phyloP scores from a whole-genome alignment of 306 rosid species.

The Begonia peltatifolia region DNA sequence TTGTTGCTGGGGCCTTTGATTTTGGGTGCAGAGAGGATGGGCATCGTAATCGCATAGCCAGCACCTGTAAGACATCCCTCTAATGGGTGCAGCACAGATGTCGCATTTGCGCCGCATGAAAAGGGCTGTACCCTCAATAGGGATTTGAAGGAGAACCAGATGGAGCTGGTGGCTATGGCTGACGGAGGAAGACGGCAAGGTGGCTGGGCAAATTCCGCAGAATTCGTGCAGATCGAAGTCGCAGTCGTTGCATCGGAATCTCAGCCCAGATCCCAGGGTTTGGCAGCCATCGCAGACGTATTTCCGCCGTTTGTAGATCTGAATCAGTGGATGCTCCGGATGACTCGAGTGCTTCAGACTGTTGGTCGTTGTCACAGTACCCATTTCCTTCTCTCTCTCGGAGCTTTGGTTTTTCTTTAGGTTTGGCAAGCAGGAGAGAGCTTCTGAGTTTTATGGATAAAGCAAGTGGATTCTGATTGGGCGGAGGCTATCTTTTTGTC shows the following conservation, averaged over 20 bases:
- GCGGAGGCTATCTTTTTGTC: no score
- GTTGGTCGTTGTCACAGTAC: neutral
- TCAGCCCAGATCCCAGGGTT: neutral
- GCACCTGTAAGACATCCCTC: neutral
- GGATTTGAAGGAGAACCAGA: neutral
- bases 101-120: neutral
- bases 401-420: neutral
- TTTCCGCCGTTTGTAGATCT: no score
- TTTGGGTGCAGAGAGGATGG: constrained; percentile 1
- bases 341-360: constrained; percentile 7
- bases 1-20: no score
- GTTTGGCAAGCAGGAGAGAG: neutral
- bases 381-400: neutral
- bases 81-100: neutral
- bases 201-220: neutral
- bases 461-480: neutral
- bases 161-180: neutral
- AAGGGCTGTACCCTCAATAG: neutral
- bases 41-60: neutral
- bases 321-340: constrained; percentile 7
- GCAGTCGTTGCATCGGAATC: constrained; percentile 5
- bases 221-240: constrained; percentile 3
- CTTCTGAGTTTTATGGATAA: neutral
- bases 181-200: neutral
- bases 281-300: constrained; percentile 10